Base-by-base conservation (phyloP, 2,329 filamentous ascomycete species). In the Lomentospora prolificans region DNA sequence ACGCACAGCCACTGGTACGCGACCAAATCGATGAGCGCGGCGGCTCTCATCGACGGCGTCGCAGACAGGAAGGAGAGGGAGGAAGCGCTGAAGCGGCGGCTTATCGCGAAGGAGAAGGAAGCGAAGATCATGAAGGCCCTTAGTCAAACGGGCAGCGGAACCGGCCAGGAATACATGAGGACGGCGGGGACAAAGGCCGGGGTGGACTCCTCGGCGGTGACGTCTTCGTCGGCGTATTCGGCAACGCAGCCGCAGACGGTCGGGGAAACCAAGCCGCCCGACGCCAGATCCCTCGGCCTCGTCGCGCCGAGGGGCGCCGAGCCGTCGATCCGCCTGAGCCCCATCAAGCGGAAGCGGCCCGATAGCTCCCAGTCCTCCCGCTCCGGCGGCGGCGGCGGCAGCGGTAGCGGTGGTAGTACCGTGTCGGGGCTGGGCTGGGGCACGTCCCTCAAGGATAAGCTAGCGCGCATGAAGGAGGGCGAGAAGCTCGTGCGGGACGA, bases 81-180 rank as follows among this genome's bases (percentile, higher is more conserved):
- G 53, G 87, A 90, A 60, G 79, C 80, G 17, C 69, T 88, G 61
- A 84, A 82, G 59, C 78, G 83, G 57, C 78, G 79, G 3, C 72
- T 90, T 4, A 79, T 82, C 4, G 80, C 79, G 12, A 79, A 82
- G 62, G 86, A 91, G 67, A 85, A 81, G 64, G 89, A 92, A 67
- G 75, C 82, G 19, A 84, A 89, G 24, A 78, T 94, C 51, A 86
- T 84, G 60, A 82, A 81, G 65, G 82, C 81, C 61, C 74, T 94
- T 2, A 81, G 81, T 8, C 72, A 79, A 53, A 72, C 84, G 57
- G 86, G 86, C 8, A 78, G 73, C 51, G 84, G 84, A 4, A 78
- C 85, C 0, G 87, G 87, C 2, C 80, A 76, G 50, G 85, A 89
- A 58, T 91, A 91, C 67, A 84, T 90, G 78, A 76, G 55, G 39